phyloP scores from a whole-genome alignment of 495 filamentous ascomycete species.

The Oleoguttula mirabilis region DNA sequence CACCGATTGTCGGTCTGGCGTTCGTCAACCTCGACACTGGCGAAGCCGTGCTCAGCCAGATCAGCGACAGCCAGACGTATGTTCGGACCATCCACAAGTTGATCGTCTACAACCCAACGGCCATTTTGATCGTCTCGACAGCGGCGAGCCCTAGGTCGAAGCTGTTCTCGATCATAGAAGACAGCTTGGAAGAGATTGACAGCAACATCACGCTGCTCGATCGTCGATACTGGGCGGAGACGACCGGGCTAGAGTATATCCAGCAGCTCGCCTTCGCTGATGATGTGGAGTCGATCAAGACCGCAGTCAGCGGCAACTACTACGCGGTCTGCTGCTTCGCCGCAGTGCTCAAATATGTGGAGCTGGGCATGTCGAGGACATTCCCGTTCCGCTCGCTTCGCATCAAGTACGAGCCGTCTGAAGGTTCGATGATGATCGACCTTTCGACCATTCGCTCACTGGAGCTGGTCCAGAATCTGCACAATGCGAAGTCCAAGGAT shows the following conservation, averaged over 20 bases:
- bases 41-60: constrained; percentile 76
- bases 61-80: constrained; percentile 82
- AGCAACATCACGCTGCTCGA: constrained; percentile 52
- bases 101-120: constrained; percentile 60
- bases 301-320: constrained; percentile 70
- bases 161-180: constrained; percentile 61
- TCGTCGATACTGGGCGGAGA: constrained; percentile 82
- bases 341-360: constrained; percentile 74
- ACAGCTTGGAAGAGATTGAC: constrained; percentile 45
- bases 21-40: constrained; percentile 76
- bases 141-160: constrained; percentile 60
- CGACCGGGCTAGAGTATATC: constrained; percentile 63
- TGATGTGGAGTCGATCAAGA: constrained; percentile 66
- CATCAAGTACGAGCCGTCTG: constrained; percentile 76
- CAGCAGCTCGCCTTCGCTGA: constrained; percentile 63
- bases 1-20: constrained; percentile 78
- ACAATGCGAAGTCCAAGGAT: constrained; percentile 58
- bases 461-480: constrained; percentile 82
- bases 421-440: constrained; percentile 92
- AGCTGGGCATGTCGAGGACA: constrained; percentile 47
- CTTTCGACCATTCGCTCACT: constrained; percentile 70
- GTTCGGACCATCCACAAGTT: constrained; percentile 74
- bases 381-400: constrained; percentile 70
- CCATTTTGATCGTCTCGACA: constrained; percentile 59
- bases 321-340: constrained; percentile 83